A percentile compares a stretch with the other conserved stretches of the same genome.
These are phyloP conservation scores for Fraxinus platypoda DNA, from an alignment of 305 asterid genomes.

Conservation along the genomic window DNA sequence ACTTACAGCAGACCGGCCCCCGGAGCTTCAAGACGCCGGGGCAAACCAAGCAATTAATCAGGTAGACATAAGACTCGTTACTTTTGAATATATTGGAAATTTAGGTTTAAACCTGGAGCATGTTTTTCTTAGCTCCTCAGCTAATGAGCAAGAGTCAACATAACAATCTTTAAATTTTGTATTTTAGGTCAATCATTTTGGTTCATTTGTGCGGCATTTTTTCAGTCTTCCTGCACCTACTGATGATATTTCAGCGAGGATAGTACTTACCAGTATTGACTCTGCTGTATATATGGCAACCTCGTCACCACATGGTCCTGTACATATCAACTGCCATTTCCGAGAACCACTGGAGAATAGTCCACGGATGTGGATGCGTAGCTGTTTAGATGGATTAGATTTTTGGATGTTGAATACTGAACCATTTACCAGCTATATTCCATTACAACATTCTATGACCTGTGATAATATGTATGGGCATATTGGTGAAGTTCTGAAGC, in stretches of 20 bases:
- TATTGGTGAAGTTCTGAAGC: constrained; percentile 55
- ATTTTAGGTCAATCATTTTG: constrained; percentile 77
- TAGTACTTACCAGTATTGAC: constrained; percentile 86
- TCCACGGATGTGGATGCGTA: constrained; percentile 49
- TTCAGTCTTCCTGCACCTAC: constrained; percentile 76
- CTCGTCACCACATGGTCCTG: constrained; percentile 83
- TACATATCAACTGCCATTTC: constrained; percentile 91
- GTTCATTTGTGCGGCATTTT: constrained; percentile 74
- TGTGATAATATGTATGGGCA: constrained; percentile 30
- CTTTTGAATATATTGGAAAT: constrained; percentile 1
- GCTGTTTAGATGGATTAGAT: constrained; percentile 74
- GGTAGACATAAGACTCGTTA: constrained; percentile 33
- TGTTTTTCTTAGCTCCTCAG: background rate
- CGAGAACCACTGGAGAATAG: constrained; percentile 80
- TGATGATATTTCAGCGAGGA: constrained; percentile 75
- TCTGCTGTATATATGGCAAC: constrained; percentile 72
- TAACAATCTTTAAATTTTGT: constrained; percentile 12
- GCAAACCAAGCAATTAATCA: constrained; percentile 99
- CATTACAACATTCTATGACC: constrained; percentile 48
- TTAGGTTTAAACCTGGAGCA: background rate
- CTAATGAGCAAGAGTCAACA: background rate
- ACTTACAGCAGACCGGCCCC: constrained; percentile 98
- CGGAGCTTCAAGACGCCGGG: constrained; percentile 89
- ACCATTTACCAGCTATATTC: constrained; percentile 79
- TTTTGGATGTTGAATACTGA: constrained; percentile 64